These are phyloP conservation scores for Novakomyces olei DNA, from an alignment of 805 yeast species.

Conservation along the genomic window DNA sequence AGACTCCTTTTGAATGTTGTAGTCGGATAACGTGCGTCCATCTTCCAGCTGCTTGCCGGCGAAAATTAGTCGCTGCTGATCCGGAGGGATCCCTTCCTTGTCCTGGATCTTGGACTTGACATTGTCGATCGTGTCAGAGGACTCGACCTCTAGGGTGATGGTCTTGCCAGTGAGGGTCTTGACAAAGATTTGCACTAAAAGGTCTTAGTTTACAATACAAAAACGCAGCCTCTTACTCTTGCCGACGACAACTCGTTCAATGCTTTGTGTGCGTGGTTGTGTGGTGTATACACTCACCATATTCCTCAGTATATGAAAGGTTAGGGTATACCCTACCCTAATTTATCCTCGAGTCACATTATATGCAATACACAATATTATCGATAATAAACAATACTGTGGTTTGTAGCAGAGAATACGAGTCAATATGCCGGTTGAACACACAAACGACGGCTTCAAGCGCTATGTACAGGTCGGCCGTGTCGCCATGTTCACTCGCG, in stretches of 20 bases:
- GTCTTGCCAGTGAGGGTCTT: slow-evolving; percentile 82
- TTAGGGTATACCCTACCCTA: too few species aligned
- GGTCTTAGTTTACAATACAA: slow-evolving; percentile 39
- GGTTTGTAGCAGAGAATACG: too few species aligned
- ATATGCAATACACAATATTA: too few species aligned
- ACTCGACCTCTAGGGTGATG: slow-evolving; percentile 95
- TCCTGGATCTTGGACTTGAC: slow-evolving; percentile 97
- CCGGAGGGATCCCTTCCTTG: slow-evolving; percentile 99
- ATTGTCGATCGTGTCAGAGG: slow-evolving; percentile 95
- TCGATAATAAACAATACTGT: too few species aligned
- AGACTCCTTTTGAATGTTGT: slow-evolving; percentile 99
- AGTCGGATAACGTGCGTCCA: slow-evolving; percentile 95
- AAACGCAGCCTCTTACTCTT: slow-evolving; percentile 1
- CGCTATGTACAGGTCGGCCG: slow-evolving; percentile 21
- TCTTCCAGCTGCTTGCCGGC: slow-evolving; percentile 68
- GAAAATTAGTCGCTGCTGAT: slow-evolving; percentile 97
- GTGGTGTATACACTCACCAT: too few species aligned
- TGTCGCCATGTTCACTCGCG: slow-evolving; percentile 72
- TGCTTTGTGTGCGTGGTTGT: too few species aligned
- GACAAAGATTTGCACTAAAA: slow-evolving; percentile 71
- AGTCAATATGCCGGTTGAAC: too few species aligned
- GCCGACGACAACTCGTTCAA: background rate
- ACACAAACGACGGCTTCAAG: slow-evolving; percentile 5
- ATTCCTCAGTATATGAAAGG: too few species aligned
- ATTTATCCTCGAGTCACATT: too few species aligned